Evolutionary conservation across 2,329 filamentous ascomycete species (phyloP).

Genomic region (Phoma sp.): DNA sequence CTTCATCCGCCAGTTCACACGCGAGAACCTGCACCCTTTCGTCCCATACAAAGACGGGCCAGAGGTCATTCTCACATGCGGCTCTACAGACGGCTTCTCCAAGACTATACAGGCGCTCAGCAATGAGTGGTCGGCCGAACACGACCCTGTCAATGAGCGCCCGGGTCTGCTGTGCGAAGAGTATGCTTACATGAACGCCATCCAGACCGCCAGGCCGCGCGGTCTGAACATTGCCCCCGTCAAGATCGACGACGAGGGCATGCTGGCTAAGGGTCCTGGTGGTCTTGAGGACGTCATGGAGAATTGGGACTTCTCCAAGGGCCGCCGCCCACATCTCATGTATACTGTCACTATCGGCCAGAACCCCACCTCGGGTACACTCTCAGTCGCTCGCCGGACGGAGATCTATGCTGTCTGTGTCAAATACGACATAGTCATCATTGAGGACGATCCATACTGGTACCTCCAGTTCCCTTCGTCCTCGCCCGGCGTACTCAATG

Average conservation of each 20-base stretch:
- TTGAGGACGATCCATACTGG: conserved; percentile 97
- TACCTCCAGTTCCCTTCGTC: conserved; percentile 87
- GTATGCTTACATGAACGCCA: conserved; percentile 79
- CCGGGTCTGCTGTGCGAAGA: conserved; percentile 80
- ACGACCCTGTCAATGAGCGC: conserved; percentile 70
- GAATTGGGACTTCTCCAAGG: conserved; percentile 78
- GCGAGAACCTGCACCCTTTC: conserved; percentile 78
- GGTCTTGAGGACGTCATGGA: conserved; percentile 78
- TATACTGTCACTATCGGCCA: conserved; percentile 94
- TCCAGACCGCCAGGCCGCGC: conserved; percentile 69
- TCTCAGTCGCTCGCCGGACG: conserved; percentile 74
- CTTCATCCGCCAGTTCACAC: conserved; percentile 80
- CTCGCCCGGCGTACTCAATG: conserved; percentile 45
- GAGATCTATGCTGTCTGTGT: conserved; percentile 82
- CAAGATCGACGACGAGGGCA: conserved; percentile 78
- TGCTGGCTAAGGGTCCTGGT: conserved; percentile 74
- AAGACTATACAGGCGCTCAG: conserved; percentile 79
- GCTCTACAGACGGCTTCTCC: conserved; percentile 82
- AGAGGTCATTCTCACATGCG: conserved; percentile 79
- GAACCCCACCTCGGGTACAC: conserved; percentile 80
- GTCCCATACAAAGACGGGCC: conserved; percentile 78
- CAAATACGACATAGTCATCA: conserved; percentile 85
- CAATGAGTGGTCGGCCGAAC: conserved; percentile 74
- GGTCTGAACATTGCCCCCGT: conserved; percentile 77
- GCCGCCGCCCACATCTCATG: conserved; percentile 79